Evolutionary conservation across 2,329 filamentous ascomycete genomes (phyloP).

Genomic region (Epichloe festucae): DNA sequence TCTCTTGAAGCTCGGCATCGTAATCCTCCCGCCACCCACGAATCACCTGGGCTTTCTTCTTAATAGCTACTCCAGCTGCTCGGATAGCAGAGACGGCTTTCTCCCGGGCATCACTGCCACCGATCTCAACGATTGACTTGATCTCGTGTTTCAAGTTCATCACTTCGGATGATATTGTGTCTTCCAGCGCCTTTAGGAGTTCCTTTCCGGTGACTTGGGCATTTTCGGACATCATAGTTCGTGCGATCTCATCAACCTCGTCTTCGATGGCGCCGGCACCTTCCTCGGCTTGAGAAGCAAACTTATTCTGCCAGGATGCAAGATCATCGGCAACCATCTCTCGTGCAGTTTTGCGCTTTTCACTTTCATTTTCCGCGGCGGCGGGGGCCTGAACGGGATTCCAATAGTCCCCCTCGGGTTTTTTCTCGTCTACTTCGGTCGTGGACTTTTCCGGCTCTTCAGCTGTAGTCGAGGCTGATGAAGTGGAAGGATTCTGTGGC

Average conservation of each 20-base stretch:
- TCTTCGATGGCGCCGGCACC: slow-evolving; percentile 62
- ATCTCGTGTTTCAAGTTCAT: slow-evolving; percentile 55
- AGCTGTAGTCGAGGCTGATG: slow-evolving; percentile 19
- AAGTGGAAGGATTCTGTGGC: slow-evolving; percentile 15
- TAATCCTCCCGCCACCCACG: slow-evolving; percentile 65
- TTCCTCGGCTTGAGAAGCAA: slow-evolving; percentile 72
- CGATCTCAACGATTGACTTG: slow-evolving; percentile 41
- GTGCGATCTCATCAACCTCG: slow-evolving; percentile 45
- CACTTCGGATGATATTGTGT: slow-evolving; percentile 51
- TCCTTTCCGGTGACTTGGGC: slow-evolving; percentile 52
- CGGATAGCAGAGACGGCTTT: slow-evolving; percentile 41
- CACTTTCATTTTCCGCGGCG: slow-evolving; percentile 34
- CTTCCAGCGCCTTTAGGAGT: slow-evolving; percentile 55
- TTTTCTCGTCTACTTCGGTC: slow-evolving; percentile 17
- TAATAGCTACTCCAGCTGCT: slow-evolving; percentile 57
- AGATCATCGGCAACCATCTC: slow-evolving; percentile 68
- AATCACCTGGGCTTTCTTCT: slow-evolving; percentile 63
- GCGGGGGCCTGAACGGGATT: slow-evolving; percentile 31
- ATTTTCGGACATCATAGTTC: slow-evolving; percentile 46
- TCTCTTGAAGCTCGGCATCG: slow-evolving; percentile 52
- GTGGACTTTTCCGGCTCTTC: slow-evolving; percentile 8
- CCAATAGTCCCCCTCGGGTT: slow-evolving; percentile 14
- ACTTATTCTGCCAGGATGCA: slow-evolving; percentile 76
- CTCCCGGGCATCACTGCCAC: slow-evolving; percentile 29
- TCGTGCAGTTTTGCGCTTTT: slow-evolving; percentile 43